Percentiles rank a stretch among this genome's conserved stretches.
Evolutionary conservation across 352 stramenopile species (phyloP).

Genomic region (Peronospora farinosa): DNA sequence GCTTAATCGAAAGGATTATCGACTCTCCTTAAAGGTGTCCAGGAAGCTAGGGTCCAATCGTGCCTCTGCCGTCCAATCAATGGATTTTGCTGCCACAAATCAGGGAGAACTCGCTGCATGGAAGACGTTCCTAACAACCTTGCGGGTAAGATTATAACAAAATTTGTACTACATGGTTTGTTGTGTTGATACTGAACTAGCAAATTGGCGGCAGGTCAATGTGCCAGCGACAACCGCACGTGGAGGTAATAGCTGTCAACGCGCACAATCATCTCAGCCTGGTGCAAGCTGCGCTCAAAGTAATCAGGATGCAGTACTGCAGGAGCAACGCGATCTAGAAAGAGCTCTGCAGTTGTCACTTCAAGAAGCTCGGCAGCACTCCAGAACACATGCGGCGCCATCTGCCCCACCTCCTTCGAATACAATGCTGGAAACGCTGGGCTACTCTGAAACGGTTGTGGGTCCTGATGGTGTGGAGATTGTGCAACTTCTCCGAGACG

Average conservation of each 20-base stretch:
- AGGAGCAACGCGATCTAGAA: constrained; percentile 56
- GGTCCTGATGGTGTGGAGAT: constrained; percentile 74
- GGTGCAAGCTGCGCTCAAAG: constrained; percentile 3
- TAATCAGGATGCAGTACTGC: constrained; percentile 26
- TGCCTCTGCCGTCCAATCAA: constrained; percentile 47
- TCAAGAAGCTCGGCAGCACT: constrained; percentile 40
- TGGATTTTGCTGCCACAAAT: constrained; percentile 59
- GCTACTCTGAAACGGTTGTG: constrained; percentile 42
- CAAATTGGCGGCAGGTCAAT: constrained; percentile 15
- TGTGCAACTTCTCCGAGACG: constrained; percentile 47
- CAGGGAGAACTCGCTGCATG: constrained; percentile 56
- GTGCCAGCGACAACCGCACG: constrained; percentile 25
- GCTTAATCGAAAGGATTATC: constrained; percentile 65
- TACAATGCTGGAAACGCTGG: constrained; percentile 31
- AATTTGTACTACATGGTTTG: not conserved
- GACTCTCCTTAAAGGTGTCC: constrained; percentile 53
- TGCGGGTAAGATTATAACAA: constrained; percentile 32
- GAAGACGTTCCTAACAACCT: constrained; percentile 58
- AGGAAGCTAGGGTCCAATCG: constrained; percentile 59
- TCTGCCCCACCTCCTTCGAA: constrained; percentile 31
- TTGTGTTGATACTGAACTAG: constrained; percentile 3
- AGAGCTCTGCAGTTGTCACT: constrained; percentile 49
- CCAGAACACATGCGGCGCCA: constrained; percentile 17
- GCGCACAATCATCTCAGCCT: constrained; percentile 1
- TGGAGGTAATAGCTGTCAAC: constrained; percentile 6